phyloP scores from a whole-genome alignment of 2,329 filamentous ascomycete species.

The Periconia sp. region DNA sequence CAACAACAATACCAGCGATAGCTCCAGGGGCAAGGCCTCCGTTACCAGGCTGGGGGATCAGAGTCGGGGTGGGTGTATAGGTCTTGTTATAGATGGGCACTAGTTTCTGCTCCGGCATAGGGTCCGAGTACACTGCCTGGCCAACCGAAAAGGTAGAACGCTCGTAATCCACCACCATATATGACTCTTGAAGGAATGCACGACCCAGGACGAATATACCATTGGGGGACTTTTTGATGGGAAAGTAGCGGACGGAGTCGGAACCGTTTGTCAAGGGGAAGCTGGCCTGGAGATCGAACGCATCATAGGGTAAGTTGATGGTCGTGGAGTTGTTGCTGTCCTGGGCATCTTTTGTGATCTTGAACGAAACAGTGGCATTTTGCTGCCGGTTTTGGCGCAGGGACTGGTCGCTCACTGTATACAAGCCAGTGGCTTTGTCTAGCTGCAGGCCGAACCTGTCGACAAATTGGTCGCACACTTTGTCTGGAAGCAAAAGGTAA shows the following conservation, averaged over 20 bases:
- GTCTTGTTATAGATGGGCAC: constrained; percentile 25
- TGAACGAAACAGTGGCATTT: constrained; percentile 30
- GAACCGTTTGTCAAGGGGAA: constrained; percentile 8
- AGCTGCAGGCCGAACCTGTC: constrained; percentile 38
- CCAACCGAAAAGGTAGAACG: constrained; percentile 36
- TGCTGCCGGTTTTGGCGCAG: constrained; percentile 23
- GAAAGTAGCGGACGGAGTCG: constrained; percentile 29
- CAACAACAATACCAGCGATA: constrained; percentile 38
- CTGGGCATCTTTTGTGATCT: constrained; percentile 15
- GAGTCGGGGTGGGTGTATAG: constrained; percentile 7
- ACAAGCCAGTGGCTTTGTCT: constrained; percentile 33
- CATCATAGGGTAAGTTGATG: constrained; percentile 32
- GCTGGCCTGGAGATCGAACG: constrained; percentile 24
- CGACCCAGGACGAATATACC: constrained; percentile 34
- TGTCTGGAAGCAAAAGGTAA: constrained; percentile 32
- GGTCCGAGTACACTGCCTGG: constrained; percentile 23
- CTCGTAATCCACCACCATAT: constrained; percentile 42
- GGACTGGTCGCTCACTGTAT: constrained; percentile 34
- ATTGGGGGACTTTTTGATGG: constrained; percentile 29
- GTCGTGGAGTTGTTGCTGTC: constrained; percentile 12
- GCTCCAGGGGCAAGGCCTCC: constrained; percentile 28
- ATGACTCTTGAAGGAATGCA: constrained; percentile 41
- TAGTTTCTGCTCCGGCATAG: constrained; percentile 20
- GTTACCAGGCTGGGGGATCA: constrained; percentile 7
- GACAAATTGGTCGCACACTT: constrained; percentile 42